Evolutionary conservation across 2,329 filamentous ascomycete genomes (phyloP).

Genomic region (Sarocladiaceae sp.): DNA sequence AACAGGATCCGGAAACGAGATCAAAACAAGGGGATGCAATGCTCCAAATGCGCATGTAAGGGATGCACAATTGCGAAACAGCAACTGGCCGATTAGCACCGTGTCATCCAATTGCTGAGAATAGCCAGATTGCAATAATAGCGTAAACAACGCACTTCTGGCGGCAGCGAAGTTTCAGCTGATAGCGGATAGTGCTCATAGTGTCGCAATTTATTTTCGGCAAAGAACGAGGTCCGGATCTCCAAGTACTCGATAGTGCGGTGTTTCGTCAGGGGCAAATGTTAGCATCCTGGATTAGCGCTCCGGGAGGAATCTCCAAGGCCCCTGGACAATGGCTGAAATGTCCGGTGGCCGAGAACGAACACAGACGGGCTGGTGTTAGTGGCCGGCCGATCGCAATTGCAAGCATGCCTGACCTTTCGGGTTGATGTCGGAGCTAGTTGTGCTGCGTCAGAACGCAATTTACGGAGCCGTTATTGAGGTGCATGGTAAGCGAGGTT

Average conservation of each 20-base stretch:
- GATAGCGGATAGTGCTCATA: too few species aligned
- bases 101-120: not conserved
- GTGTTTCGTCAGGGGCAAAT: not conserved
- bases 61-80: not conserved
- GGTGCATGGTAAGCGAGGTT: not conserved
- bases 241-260: not conserved
- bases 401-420: not conserved
- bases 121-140: too few species aligned
- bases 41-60: conserved; percentile 2
- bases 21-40: not conserved
- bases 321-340: not conserved
- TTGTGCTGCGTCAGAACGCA: not conserved
- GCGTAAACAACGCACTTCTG: too few species aligned
- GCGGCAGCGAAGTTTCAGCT: not conserved
- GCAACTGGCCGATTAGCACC: not conserved
- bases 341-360: not conserved
- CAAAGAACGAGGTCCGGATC: not conserved
- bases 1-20: not conserved
- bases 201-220: too few species aligned
- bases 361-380: not conserved
- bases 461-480: conserved; percentile 6
- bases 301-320: not conserved
- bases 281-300: not conserved
- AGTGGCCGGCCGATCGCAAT: conserved; percentile 8
- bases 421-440: not conserved